Conservation (phyloP, 768 basidiomycete genomes). For the Psilocybe cubensis region DNA sequence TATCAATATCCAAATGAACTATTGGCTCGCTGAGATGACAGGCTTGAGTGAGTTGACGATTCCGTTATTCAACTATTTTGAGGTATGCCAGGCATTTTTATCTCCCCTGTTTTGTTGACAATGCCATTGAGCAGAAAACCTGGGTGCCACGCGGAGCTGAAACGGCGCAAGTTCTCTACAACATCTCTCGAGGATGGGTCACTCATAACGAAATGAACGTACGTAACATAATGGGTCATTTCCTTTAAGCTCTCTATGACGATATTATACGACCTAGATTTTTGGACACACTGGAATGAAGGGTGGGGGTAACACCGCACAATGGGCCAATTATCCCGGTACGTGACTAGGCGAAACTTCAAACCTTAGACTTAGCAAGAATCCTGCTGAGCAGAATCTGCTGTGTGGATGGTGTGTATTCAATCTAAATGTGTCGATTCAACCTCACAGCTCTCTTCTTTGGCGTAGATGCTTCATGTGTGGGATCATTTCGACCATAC, state of each 20-base stretch:
- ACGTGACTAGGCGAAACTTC: background rate
- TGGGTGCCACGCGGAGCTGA: slow-evolving; percentile 75
- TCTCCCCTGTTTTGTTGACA: background rate
- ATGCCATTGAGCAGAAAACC: slow-evolving; percentile 53
- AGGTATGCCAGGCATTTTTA: slow-evolving; percentile 43
- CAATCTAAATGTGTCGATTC: too few relatives aligned
- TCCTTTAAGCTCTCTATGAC: background rate
- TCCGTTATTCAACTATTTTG: slow-evolving; percentile 70
- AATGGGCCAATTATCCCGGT: slow-evolving; percentile 49
- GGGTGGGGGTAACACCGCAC: slow-evolving; percentile 53
- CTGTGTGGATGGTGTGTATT: slow-evolving; percentile 71
- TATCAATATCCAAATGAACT: slow-evolving; percentile 85
- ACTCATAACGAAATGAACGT: slow-evolving; percentile 81
- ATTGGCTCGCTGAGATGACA: slow-evolving; percentile 76
- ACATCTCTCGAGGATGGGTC: slow-evolving; percentile 78
- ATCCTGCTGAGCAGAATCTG: slow-evolving; percentile 57
- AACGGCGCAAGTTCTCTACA: slow-evolving; percentile 71
- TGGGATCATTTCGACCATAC: slow-evolving; percentile 85
- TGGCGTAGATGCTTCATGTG: slow-evolving; percentile 81
- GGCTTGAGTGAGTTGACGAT: slow-evolving; percentile 54
- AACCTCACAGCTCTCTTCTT: too few relatives aligned
- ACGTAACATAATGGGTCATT: slow-evolving; percentile 22
- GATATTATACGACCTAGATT: slow-evolving; percentile 41
- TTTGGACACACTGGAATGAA: slow-evolving; percentile 87
- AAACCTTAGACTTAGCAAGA: background rate